phyloP scores from a whole-genome alignment of 768 basidiomycete species.

The Inosperma sp. region DNA sequence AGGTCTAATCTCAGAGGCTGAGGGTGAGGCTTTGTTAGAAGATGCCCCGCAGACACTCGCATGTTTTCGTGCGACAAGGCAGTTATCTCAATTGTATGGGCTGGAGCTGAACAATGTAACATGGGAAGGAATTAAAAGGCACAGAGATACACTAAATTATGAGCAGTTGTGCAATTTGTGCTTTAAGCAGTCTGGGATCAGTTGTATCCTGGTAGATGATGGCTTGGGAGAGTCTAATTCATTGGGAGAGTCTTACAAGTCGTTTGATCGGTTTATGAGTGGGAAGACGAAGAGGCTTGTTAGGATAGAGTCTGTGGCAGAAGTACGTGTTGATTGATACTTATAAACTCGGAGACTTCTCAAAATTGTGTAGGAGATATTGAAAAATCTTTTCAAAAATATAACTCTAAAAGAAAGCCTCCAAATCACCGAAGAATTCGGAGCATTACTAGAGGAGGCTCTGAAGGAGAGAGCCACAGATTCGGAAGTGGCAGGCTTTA shows the following conservation, averaged over 20 bases:
- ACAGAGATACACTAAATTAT: constrained; percentile 45
- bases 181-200: constrained; percentile 54
- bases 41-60: constrained; percentile 58
- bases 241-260: constrained; percentile 46
- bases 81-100: constrained; percentile 50
- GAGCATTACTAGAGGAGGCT: constrained; percentile 28
- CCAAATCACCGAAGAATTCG: constrained; percentile 35
- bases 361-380: no score
- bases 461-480: constrained; percentile 40
- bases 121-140: constrained; percentile 59
- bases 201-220: constrained; percentile 70
- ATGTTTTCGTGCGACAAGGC: constrained; percentile 49
- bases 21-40: constrained; percentile 42
- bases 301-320: constrained; percentile 65
- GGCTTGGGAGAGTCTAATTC: constrained; percentile 50
- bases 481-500: constrained; percentile 58
- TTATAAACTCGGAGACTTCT: no score
- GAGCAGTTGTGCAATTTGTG: constrained; percentile 51
- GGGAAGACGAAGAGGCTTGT: constrained; percentile 58
- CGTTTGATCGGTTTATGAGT: constrained; percentile 59
- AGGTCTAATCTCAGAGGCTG: constrained; percentile 61
- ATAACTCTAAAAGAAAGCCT: no score
- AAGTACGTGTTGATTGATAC: constrained; percentile 41
- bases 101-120: constrained; percentile 30
- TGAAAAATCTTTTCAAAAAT: no score